Percentiles rank a stretch among this genome's conserved stretches.
These are phyloP conservation scores for Botryotinia globosa DNA, from an alignment of 2,329 filamentous ascomycete species.

Conservation along the genomic window DNA sequence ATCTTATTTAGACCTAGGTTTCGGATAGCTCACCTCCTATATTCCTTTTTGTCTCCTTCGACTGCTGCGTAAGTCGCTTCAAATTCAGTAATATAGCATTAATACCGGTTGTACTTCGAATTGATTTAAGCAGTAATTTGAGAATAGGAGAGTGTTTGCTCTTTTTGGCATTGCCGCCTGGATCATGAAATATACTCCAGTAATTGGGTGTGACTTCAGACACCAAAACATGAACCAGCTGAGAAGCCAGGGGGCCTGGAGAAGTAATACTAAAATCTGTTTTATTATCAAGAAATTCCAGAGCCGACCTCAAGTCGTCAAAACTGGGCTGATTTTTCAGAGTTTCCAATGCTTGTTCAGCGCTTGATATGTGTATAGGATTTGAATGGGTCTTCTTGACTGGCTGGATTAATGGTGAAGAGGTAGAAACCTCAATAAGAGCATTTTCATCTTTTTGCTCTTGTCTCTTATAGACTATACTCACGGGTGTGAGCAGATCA, in stretches of 20 bases:
- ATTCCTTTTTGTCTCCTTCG: slow-evolving; percentile 40
- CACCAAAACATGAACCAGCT: slow-evolving; percentile 73
- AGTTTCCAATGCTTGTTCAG: slow-evolving; percentile 54
- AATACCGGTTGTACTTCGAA: slow-evolving; percentile 72
- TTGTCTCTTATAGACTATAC: slow-evolving; percentile 39
- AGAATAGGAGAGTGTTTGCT: slow-evolving; percentile 39
- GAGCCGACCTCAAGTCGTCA: slow-evolving; percentile 50
- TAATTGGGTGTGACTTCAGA: slow-evolving; percentile 76
- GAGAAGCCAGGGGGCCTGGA: slow-evolving; percentile 66
- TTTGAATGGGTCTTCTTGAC: slow-evolving; percentile 17
- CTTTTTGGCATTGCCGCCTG: slow-evolving; percentile 34
- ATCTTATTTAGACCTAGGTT: background rate
- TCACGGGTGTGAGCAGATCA: slow-evolving; percentile 48
- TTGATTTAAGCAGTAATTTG: slow-evolving; percentile 56
- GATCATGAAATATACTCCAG: slow-evolving; percentile 63
- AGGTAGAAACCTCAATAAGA: slow-evolving; percentile 29
- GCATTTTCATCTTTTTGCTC: slow-evolving; percentile 26
- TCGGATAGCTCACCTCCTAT: slow-evolving; percentile 22
- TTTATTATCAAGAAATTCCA: slow-evolving; percentile 51
- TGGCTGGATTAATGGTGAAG: slow-evolving; percentile 20
- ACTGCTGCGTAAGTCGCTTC: slow-evolving; percentile 56
- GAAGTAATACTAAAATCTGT: slow-evolving; percentile 54
- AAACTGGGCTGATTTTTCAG: slow-evolving; percentile 63
- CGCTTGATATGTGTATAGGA: slow-evolving; percentile 25
- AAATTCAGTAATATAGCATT: slow-evolving; percentile 74